Conservation (phyloP, 345 rosid genomes). For the Kernera saxatilis region DNA sequence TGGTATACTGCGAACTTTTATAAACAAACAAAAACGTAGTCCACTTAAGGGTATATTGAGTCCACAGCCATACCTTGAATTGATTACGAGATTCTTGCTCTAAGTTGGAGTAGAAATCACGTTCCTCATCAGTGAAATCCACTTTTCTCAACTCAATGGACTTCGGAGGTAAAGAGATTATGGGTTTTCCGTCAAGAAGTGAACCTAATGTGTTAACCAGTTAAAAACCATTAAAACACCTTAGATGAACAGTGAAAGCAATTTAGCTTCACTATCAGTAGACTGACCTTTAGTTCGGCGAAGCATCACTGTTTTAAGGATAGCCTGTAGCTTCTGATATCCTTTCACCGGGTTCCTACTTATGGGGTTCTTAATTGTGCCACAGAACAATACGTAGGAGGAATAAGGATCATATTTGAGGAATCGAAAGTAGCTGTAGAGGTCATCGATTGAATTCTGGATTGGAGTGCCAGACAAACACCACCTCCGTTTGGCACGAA, state of each 20-base stretch:
- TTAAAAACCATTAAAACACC: constrained; percentile 14
- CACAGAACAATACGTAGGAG: constrained; percentile 54
- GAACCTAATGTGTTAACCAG: constrained; percentile 44
- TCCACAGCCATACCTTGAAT: constrained; percentile 52
- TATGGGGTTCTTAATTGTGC: constrained; percentile 62
- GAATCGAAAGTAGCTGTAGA: constrained; percentile 94
- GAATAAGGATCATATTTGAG: constrained; percentile 87
- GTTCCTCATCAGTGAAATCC: constrained; percentile 79
- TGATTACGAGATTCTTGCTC: constrained; percentile 86
- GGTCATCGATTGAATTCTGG: constrained; percentile 96
- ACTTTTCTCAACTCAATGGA: constrained; percentile 65
- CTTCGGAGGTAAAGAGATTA: constrained; percentile 79
- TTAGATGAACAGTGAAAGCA: constrained; percentile 5
- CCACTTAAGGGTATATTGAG: background rate
- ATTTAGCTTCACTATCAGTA: background rate
- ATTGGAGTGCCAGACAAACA: constrained; percentile 99
- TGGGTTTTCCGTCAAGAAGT: constrained; percentile 83
- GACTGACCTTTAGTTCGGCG: constrained; percentile 93
- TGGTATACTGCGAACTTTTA: background rate
- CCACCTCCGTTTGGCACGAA: constrained; percentile 98
- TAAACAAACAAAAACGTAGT: background rate
- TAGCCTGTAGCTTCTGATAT: constrained; percentile 76
- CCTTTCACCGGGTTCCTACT: constrained; percentile 56
- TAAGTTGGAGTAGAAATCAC: constrained; percentile 71
- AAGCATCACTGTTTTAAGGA: constrained; percentile 87